Conservation (phyloP, 441 rosid genomes). For the Raphanus hybrid region DNA sequence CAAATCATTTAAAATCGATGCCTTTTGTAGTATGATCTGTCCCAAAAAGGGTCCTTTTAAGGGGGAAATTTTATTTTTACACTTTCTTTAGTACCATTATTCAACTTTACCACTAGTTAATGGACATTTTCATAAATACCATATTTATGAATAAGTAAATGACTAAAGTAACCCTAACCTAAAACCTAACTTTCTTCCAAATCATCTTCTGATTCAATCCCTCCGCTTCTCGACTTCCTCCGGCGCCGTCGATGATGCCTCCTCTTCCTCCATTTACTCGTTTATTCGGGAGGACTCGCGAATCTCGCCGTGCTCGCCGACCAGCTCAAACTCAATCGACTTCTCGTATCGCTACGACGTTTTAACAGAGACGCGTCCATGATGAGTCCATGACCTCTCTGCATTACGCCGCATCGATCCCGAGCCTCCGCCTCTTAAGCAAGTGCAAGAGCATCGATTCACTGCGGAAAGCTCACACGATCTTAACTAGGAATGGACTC, state of each 20-base stretch:
- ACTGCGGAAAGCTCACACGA: conserved; percentile 53
- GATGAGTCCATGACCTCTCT: conserved; percentile 25
- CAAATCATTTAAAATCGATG: neutral
- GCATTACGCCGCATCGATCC: conserved; percentile 41
- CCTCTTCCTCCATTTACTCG: conserved; percentile 45
- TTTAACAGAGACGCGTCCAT: conserved; percentile 32
- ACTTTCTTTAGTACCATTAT: no score
- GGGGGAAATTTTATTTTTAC: no score
- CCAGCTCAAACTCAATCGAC: conserved; percentile 69
- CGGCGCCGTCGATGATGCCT: neutral
- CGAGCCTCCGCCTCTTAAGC: conserved; percentile 49
- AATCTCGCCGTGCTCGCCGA: conserved; percentile 62
- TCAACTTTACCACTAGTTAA: no score
- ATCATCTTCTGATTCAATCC: no score
- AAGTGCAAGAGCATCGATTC: conserved; percentile 52
- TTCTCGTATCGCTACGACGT: conserved; percentile 49
- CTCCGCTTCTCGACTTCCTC: no score
- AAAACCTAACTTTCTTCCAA: no score
- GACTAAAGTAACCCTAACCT: no score
- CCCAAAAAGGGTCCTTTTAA: no score
- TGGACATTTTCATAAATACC: no score
- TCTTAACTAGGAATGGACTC: conserved; percentile 52
- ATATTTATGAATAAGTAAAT: no score
- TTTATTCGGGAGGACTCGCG: conserved; percentile 49
- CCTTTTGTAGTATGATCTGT: no score